phyloP scores from a whole-genome alignment of 2,329 filamentous ascomycete species.

The Aphanocladium album region DNA sequence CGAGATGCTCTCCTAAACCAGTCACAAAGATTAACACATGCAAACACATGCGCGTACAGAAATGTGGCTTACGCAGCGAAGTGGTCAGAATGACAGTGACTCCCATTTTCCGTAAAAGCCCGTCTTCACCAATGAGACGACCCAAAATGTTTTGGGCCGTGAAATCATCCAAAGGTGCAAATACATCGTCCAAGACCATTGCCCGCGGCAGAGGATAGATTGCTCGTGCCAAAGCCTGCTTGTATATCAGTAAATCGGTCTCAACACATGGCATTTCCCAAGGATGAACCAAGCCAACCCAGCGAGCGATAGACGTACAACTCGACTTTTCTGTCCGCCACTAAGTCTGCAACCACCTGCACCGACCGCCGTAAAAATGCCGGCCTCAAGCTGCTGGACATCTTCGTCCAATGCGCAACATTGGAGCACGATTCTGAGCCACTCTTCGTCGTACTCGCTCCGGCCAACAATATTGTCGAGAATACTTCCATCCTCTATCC shows the following conservation, averaged over 20 bases:
- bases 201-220: background rate
- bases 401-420: conserved; percentile 32
- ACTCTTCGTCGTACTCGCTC: conserved; percentile 21
- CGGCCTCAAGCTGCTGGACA: conserved; percentile 24
- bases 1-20: background rate
- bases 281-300: too few relatives aligned
- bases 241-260: background rate
- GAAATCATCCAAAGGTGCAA: background rate
- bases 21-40: background rate
- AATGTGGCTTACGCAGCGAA: background rate
- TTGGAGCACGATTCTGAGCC: conserved; percentile 25
- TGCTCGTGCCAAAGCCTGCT: conserved; percentile 40
- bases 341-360: conserved; percentile 36
- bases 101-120: background rate
- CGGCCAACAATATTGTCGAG: conserved; percentile 22
- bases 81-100: background rate
- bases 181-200: background rate
- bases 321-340: conserved; percentile 38
- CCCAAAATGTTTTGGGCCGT: background rate
- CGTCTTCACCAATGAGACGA: background rate
- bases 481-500: conserved; percentile 19
- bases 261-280: too few relatives aligned
- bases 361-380: conserved; percentile 34
- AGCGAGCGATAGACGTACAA: conserved; percentile 25
- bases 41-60: background rate